A percentile compares a stretch with the other conserved stretches of the same genome.
phyloP scores from a whole-genome alignment of 2,329 filamentous ascomycete species.

The Neofusicoccum umdonicola region DNA sequence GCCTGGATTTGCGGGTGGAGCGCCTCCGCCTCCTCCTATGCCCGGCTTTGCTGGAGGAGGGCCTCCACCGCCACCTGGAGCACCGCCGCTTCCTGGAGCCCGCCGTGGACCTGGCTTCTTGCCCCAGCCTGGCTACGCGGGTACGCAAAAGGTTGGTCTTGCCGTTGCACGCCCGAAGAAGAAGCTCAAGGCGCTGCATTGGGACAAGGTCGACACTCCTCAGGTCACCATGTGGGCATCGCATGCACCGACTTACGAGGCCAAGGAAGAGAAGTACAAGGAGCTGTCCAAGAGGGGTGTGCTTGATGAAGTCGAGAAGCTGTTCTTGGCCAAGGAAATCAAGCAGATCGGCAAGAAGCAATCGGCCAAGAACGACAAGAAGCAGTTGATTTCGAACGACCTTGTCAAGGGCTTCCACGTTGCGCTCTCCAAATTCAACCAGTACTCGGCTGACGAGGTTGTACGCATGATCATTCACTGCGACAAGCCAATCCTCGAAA shows the following conservation, averaged over 20 bases:
- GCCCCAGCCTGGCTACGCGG: slow-evolving; percentile 57
- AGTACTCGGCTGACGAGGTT: slow-evolving; percentile 76
- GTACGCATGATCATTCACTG: slow-evolving; percentile 95
- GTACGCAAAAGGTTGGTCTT: slow-evolving; percentile 62
- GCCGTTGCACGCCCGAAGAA: slow-evolving; percentile 90
- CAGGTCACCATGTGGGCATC: slow-evolving; percentile 90
- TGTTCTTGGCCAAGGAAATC: slow-evolving; percentile 96
- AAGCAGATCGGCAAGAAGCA: slow-evolving; percentile 73
- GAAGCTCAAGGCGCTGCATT: slow-evolving; percentile 98
- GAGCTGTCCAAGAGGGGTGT: slow-evolving; percentile 94
- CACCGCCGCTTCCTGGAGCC: slow-evolving; percentile 59
- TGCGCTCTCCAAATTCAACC: slow-evolving; percentile 89
- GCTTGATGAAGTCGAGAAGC: slow-evolving; percentile 92
- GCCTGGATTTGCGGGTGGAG: slow-evolving; percentile 41
- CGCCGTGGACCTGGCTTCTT: slow-evolving; percentile 68
- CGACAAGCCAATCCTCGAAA: slow-evolving; percentile 83
- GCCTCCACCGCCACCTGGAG: slow-evolving; percentile 53
- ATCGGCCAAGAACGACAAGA: slow-evolving; percentile 89
- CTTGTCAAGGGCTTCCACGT: slow-evolving; percentile 62
- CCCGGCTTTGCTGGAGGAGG: slow-evolving; percentile 40
- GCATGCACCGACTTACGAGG: slow-evolving; percentile 80
- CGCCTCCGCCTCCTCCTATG: slow-evolving; percentile 47
- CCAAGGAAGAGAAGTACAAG: slow-evolving; percentile 91
- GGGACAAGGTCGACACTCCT: slow-evolving; percentile 95
- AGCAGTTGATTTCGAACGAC: slow-evolving; percentile 91